These are phyloP conservation scores for Penicillium turbatum DNA, from an alignment of 495 filamentous ascomycete genomes.

Conservation along the genomic window DNA sequence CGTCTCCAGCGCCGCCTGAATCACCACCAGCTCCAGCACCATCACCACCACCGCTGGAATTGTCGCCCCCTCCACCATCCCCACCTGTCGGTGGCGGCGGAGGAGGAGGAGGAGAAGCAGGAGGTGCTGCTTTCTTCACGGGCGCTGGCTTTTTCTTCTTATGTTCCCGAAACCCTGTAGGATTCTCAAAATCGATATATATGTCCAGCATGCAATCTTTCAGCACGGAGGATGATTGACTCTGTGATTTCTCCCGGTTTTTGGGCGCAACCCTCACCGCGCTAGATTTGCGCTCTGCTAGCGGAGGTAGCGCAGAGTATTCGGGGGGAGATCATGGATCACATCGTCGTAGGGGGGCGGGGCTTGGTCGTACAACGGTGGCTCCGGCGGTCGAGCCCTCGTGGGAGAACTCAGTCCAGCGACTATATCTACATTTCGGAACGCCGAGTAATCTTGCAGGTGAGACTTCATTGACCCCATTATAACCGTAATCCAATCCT, in stretches of 20 bases:
- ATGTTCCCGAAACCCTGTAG: constrained; percentile 46
- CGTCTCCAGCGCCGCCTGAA: constrained; percentile 23
- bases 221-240: constrained; percentile 32
- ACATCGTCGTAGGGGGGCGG: constrained; percentile 46
- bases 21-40: constrained; percentile 36
- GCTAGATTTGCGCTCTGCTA: constrained; percentile 24
- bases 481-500: constrained; percentile 14
- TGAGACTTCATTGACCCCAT: not conserved
- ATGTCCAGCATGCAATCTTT: constrained; percentile 28
- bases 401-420: constrained; percentile 17
- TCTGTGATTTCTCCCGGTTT: constrained; percentile 29
- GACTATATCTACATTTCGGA: constrained; percentile 5
- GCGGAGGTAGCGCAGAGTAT: constrained; percentile 31
- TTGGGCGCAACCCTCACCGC: constrained; percentile 10
- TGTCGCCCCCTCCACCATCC: constrained; percentile 29
- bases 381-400: constrained; percentile 1
- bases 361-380: constrained; percentile 23
- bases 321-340: constrained; percentile 41
- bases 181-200: constrained; percentile 51
- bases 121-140: constrained; percentile 30
- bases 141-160: constrained; percentile 38
- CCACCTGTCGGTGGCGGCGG: constrained; percentile 21
- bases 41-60: constrained; percentile 35
- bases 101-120: constrained; percentile 21
- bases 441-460: not conserved